Evolutionary conservation across 2,329 filamentous ascomycete genomes (phyloP).

Genomic region (Juglanconis oblonga): DNA sequence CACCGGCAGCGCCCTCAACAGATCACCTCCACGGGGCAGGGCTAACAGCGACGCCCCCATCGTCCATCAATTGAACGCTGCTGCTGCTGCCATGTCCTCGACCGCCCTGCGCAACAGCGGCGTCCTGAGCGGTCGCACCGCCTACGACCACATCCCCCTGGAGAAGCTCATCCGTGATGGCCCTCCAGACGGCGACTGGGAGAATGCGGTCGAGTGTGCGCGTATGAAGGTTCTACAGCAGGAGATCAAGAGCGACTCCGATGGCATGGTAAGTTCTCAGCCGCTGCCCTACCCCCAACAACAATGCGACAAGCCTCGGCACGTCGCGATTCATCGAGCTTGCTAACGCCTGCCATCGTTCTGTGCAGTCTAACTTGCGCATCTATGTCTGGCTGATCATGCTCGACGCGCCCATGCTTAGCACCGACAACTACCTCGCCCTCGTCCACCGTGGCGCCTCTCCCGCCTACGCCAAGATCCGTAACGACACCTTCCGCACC

Average conservation of each 20-base stretch:
- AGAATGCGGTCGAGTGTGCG: slow-evolving; percentile 65
- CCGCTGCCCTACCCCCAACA: neutral
- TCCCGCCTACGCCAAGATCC: slow-evolving; percentile 93
- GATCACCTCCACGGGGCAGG: slow-evolving; percentile 51
- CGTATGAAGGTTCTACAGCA: slow-evolving; percentile 72
- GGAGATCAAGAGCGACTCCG: slow-evolving; percentile 71
- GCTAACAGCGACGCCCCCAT: slow-evolving; percentile 69
- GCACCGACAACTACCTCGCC: slow-evolving; percentile 83
- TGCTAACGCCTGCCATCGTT: neutral
- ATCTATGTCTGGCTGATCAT: slow-evolving; percentile 97
- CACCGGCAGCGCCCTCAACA: slow-evolving; percentile 29
- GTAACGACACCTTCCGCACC: slow-evolving; percentile 96
- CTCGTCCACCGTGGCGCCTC: slow-evolving; percentile 92
- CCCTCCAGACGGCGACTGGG: slow-evolving; percentile 67
- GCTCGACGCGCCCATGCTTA: slow-evolving; percentile 79
- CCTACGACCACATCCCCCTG: slow-evolving; percentile 58
- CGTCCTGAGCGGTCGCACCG: slow-evolving; percentile 39
- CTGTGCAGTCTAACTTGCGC: slow-evolving; percentile 73
- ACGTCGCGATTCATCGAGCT: neutral
- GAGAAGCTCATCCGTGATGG: slow-evolving; percentile 79
- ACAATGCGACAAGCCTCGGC: neutral
- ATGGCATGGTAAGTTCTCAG: slow-evolving; percentile 66
- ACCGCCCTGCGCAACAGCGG: slow-evolving; percentile 18
- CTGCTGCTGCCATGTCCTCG: slow-evolving; percentile 18
- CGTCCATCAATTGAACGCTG: slow-evolving; percentile 22